Evolutionary conservation across 257 asterid genomes (phyloP).

Genomic region (Solanum sitiens): DNA sequence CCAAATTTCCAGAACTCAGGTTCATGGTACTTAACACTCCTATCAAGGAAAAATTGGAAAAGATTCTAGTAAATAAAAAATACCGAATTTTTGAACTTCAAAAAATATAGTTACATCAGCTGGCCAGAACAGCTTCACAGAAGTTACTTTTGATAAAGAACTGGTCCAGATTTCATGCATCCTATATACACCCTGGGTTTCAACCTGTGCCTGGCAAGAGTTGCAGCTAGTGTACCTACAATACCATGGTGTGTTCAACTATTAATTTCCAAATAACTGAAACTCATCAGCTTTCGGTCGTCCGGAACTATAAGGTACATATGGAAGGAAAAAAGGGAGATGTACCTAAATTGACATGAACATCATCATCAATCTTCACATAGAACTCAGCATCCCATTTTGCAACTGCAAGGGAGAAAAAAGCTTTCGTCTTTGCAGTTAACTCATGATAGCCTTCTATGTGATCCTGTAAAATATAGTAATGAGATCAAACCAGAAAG

Average conservation of each 20-base stretch:
- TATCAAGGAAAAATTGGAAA: neutral
- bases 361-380: constrained; percentile 76
- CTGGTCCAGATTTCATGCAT: constrained; percentile 66
- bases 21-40: constrained; percentile 1
- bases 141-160: constrained; percentile 38
- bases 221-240: constrained; percentile 51
- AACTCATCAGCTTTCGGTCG: neutral
- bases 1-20: constrained; percentile 1
- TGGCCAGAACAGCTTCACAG: neutral
- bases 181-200: constrained; percentile 49
- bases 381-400: constrained; percentile 78
- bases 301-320: neutral
- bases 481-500: too few species aligned
- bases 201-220: constrained; percentile 41
- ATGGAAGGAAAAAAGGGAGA: neutral
- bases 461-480: constrained; percentile 36
- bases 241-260: neutral
- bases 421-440: constrained; percentile 73
- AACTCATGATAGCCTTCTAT: constrained; percentile 77
- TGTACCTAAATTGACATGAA: constrained; percentile 72
- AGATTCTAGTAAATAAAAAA: neutral
- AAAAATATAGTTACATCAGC: neutral
- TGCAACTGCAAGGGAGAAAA: constrained; percentile 55
- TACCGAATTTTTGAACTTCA: neutral
- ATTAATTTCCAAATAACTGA: neutral